Evolutionary conservation across 306 rosid species (phyloP).

Genomic region (Trichosanthes truncata): DNA sequence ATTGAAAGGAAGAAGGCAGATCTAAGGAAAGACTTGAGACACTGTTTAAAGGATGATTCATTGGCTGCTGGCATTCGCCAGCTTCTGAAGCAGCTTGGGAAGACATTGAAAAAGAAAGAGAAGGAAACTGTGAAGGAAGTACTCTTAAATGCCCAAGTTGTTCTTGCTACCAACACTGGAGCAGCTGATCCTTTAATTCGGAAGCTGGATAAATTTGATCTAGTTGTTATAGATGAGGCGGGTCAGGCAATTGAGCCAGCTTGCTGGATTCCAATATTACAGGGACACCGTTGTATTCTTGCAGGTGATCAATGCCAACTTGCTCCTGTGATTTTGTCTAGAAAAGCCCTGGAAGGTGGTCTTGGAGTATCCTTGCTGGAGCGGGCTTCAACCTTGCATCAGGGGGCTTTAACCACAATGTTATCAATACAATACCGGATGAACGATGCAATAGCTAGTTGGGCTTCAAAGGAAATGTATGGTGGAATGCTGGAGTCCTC

Average conservation of each 20-base stretch:
- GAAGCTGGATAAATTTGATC: conserved; percentile 53
- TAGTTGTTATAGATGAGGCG: conserved; percentile 77
- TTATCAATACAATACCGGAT: conserved; percentile 64
- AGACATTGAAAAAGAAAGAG: conserved; percentile 64
- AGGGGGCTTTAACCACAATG: conserved; percentile 47
- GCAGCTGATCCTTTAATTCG: conserved; percentile 71
- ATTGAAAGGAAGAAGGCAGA: conserved; percentile 72
- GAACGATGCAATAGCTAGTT: conserved; percentile 75
- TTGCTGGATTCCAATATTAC: conserved; percentile 74
- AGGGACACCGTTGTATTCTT: conserved; percentile 70
- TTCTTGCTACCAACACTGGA: conserved; percentile 80
- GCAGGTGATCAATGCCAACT: conserved; percentile 87
- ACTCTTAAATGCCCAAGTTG: conserved; percentile 62
- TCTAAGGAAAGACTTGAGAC: conserved; percentile 66
- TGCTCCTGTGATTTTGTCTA: conserved; percentile 74
- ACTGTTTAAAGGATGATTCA: conserved; percentile 66
- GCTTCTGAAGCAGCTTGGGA: conserved; percentile 64
- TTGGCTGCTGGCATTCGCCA: conserved; percentile 85
- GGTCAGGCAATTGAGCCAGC: conserved; percentile 89
- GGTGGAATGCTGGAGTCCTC: conserved; percentile 62
- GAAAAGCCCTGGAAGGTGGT: conserved; percentile 76
- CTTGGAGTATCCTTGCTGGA: conserved; percentile 71
- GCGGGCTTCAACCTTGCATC: conserved; percentile 62
- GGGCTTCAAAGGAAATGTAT: conserved; percentile 91
- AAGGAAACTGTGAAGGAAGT: conserved; percentile 62